Base-by-base conservation (phyloP, 2,329 filamentous ascomycete genomes). In the Aspergillus japonicus region DNA sequence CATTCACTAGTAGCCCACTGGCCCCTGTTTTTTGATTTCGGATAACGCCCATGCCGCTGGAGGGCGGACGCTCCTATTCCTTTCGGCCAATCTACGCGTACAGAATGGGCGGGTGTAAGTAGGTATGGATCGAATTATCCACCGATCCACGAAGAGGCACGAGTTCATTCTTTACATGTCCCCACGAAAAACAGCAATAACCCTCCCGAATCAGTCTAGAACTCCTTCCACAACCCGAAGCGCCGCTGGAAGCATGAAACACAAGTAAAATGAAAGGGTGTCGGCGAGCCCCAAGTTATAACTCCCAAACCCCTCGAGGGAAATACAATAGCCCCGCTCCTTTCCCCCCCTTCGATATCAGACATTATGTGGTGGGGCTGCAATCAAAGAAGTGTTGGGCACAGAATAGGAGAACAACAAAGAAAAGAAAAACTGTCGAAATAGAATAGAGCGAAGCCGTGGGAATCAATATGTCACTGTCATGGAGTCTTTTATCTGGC, bases 321-420 rank as follows among this genome's bases (percentile, higher is more conserved):
- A 5, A 44, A 1, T 2, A 19, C 14, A 44, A 16, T 44, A 19
- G 39, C 14, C 39, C 39, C 59, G 26, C 42, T 47, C 39, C 59
- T 35, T 47, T 44, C 33, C 11, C 54, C 54, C 33, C 59, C 26
- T 61, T 56, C 48, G 11, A 55, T 57, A 60, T 60, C 48, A 60
- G 39, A 62, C 58, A 51, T 60, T 52, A 47, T 42, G 26, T 23
- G 24, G 51, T 29, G 26, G 7, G 26, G 26, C 26, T 29, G 26
- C 26, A 47, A 42, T 35, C 12, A 49, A 47, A 42, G 14, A 29
- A 50, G 29, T 39, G 24, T 21, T 19, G 16, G 26, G 33, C 33
- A 35, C 11, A 4, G 35, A 21, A 14, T 14, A 23, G 16, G 23
- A 2, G 21, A 33, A 56, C 44, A 56, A 39, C 16, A 24, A 57